Conservation (phyloP, 352 stramenopile species). For the Phytopythium vexans region DNA sequence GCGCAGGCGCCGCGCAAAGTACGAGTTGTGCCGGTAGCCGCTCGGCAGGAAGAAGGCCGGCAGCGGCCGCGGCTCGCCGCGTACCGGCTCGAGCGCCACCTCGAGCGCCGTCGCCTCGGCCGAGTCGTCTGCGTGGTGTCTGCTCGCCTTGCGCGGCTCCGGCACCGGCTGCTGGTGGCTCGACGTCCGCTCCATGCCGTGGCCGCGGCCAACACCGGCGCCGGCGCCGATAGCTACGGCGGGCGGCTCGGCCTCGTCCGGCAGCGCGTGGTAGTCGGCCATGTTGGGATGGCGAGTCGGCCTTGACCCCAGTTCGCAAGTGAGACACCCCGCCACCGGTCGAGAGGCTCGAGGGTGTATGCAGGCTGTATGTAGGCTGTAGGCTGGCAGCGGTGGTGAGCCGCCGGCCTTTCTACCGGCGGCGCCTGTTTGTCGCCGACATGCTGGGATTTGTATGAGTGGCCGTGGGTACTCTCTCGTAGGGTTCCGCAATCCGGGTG, state of each 20-base stretch:
- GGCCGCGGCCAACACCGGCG: slow-evolving; percentile 7
- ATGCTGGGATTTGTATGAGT: too few species aligned
- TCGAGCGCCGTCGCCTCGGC: slow-evolving; percentile 20
- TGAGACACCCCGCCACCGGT: too few species aligned
- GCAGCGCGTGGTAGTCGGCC: slow-evolving; percentile 28
- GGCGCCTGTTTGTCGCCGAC: too few species aligned
- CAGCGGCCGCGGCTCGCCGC: slow-evolving; percentile 31
- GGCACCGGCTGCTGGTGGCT: slow-evolving; percentile 14
- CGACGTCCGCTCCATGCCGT: slow-evolving; percentile 16
- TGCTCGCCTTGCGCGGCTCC: slow-evolving; percentile 2
- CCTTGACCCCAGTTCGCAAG: too few species aligned
- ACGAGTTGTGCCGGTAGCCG: slow-evolving; percentile 71
- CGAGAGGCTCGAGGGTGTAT: too few species aligned
- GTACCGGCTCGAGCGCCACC: slow-evolving; percentile 13
- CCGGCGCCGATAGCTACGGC: not conserved
- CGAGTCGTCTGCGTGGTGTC: slow-evolving; percentile 15
- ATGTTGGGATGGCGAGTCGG: not conserved
- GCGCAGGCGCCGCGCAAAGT: slow-evolving; percentile 68
- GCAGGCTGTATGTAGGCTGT: too few species aligned
- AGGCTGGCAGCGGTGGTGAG: too few species aligned
- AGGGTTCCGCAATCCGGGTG: too few species aligned
- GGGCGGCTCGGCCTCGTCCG: slow-evolving; percentile 12
- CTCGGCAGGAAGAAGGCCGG: slow-evolving; percentile 39
- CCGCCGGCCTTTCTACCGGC: too few species aligned
- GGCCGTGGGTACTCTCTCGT: too few species aligned